phyloP scores from a whole-genome alignment of 768 basidiomycete species.

The Trametes meyenii region DNA sequence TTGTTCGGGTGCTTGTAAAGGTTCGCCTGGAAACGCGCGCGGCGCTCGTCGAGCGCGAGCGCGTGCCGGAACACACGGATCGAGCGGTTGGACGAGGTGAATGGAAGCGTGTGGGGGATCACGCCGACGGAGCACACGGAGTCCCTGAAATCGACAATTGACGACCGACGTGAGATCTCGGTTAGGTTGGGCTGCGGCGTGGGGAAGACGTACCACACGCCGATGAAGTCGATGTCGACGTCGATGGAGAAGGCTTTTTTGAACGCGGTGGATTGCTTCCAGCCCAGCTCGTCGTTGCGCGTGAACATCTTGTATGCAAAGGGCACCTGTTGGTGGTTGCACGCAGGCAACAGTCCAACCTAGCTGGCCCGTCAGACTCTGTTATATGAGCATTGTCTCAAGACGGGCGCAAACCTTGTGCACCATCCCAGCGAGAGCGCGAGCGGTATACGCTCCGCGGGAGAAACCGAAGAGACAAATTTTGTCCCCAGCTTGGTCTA shows the following conservation, averaged over 20 bases:
- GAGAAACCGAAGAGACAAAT: slow-evolving; percentile 85
- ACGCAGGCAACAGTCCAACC: slow-evolving; percentile 71
- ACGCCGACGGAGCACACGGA: slow-evolving; percentile 71
- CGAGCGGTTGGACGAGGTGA: slow-evolving; percentile 60
- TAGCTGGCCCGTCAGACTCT: slow-evolving; percentile 24
- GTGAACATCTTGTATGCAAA: slow-evolving; percentile 81
- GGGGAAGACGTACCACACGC: slow-evolving; percentile 57
- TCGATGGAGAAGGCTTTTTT: slow-evolving; percentile 77
- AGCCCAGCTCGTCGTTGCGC: slow-evolving; percentile 56
- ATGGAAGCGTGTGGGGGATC: slow-evolving; percentile 64
- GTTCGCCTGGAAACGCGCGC: slow-evolving; percentile 54
- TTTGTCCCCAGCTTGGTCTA: slow-evolving; percentile 69
- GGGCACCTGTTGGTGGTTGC: slow-evolving; percentile 75
- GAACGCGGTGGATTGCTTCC: slow-evolving; percentile 66
- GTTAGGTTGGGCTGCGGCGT: no score
- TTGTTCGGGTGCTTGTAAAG: slow-evolving; percentile 32
- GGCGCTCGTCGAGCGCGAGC: slow-evolving; percentile 67
- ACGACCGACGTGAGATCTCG: background rate
- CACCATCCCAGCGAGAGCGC: slow-evolving; percentile 76
- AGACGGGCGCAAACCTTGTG: slow-evolving; percentile 51
- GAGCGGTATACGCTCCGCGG: slow-evolving; percentile 70
- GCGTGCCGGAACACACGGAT: slow-evolving; percentile 74
- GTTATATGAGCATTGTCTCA: background rate
- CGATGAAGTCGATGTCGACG: slow-evolving; percentile 72
- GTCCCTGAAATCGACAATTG: slow-evolving; percentile 49